phyloP scores from a whole-genome alignment of 768 basidiomycete genomes.

The Paxillus rubicundulus region DNA sequence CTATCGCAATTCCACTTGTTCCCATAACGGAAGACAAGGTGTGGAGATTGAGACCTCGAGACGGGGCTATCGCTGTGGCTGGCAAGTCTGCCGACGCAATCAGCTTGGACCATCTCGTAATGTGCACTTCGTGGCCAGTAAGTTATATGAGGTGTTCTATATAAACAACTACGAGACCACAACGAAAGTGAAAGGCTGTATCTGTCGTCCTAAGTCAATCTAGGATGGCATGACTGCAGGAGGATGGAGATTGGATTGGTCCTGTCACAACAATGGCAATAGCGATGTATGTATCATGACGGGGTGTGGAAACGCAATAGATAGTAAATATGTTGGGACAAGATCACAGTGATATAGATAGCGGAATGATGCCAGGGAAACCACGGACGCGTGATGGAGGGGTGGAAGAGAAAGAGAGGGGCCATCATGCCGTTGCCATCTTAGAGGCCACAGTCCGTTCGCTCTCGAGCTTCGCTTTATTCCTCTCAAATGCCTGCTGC shows the following conservation, averaged over 20 bases:
- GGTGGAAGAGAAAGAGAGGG: constrained; percentile 9
- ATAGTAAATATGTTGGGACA: constrained; percentile 21
- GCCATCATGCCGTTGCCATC: constrained; percentile 70
- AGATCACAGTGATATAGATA: constrained; percentile 20
- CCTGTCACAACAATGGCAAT: constrained; percentile 6
- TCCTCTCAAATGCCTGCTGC: constrained; percentile 83
- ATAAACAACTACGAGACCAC: not conserved
- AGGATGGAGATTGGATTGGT: not conserved
- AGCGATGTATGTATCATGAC: constrained; percentile 13
- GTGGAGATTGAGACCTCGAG: not conserved
- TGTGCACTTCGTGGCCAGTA: not conserved
- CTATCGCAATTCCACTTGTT: too few species aligned
- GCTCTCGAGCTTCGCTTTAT: constrained; percentile 84
- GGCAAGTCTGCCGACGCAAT: not conserved
- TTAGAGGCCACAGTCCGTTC: constrained; percentile 85
- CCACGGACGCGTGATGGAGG: not conserved
- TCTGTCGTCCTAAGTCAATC: not conserved
- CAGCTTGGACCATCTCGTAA: not conserved
- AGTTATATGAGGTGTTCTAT: not conserved
- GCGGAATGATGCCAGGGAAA: constrained; percentile 8
- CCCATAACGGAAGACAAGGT: not conserved
- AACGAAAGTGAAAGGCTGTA: not conserved
- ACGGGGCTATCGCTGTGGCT: too few species aligned
- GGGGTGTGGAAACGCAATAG: constrained; percentile 21
- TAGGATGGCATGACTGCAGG: constrained; percentile 10